phyloP scores from a whole-genome alignment of 192 early-diverging fungal species.

The Backusella morwellensis region DNA sequence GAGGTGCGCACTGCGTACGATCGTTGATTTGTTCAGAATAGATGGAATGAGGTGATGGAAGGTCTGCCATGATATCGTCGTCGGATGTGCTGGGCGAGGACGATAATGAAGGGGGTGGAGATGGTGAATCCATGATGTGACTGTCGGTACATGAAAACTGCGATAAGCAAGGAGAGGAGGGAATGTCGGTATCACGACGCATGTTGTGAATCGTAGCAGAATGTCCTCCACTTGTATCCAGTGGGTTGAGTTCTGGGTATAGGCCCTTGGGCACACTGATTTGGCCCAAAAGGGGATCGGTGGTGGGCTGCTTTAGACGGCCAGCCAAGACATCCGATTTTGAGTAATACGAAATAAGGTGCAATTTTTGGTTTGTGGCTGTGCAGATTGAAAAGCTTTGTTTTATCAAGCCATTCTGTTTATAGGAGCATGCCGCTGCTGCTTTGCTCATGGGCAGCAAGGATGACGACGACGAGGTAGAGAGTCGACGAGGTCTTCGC shows the following conservation, averaged over 20 bases:
- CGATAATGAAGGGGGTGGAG: slow-evolving; percentile 33
- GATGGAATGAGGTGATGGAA: slow-evolving; percentile 18
- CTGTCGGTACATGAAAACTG: slow-evolving; percentile 1
- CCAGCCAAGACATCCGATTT: slow-evolving; percentile 72
- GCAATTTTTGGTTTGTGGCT: slow-evolving; percentile 73
- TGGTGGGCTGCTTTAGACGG: slow-evolving; percentile 64
- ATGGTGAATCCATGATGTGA: background rate
- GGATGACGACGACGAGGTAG: background rate
- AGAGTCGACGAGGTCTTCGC: slow-evolving; percentile 46
- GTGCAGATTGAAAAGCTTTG: slow-evolving; percentile 88
- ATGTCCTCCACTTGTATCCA: slow-evolving; percentile 36
- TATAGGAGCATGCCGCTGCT: slow-evolving; percentile 49
- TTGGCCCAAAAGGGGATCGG: slow-evolving; percentile 60
- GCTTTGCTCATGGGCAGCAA: slow-evolving; percentile 15
- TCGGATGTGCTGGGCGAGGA: slow-evolving; percentile 38
- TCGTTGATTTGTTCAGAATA: background rate
- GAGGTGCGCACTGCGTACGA: background rate
- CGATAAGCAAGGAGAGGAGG: slow-evolving; percentile 12
- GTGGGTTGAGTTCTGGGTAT: slow-evolving; percentile 73
- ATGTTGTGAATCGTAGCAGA: slow-evolving; percentile 29
- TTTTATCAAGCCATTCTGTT: slow-evolving; percentile 83
- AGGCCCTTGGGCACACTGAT: slow-evolving; percentile 76
- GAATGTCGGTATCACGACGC: slow-evolving; percentile 1
- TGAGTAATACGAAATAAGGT: slow-evolving; percentile 90
- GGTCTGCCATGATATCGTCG: slow-evolving; percentile 28